phyloP scores from a whole-genome alignment of 495 filamentous ascomycete genomes.

The Daldinia childiae region DNA sequence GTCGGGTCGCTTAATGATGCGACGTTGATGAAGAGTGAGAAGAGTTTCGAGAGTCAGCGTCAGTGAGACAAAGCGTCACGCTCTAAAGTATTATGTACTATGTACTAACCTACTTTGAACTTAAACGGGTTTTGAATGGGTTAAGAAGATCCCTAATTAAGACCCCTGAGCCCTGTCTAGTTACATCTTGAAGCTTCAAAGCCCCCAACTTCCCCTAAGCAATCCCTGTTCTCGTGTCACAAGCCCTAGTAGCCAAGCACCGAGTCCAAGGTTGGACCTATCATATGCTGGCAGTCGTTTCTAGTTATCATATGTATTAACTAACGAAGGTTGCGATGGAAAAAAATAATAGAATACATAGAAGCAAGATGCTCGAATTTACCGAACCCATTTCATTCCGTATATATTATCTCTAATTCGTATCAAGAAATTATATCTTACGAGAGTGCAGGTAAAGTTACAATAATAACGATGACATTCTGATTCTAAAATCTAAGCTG shows the following conservation, averaged over 20 bases:
- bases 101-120: not conserved
- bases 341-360: not conserved
- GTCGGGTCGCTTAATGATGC: constrained; percentile 45
- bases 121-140: constrained; percentile 4
- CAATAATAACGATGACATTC: too few relatives aligned
- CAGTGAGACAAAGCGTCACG: constrained; percentile 23
- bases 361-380: not conserved
- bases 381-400: not conserved
- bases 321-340: too few relatives aligned
- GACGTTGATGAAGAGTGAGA: constrained; percentile 37
- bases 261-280: not conserved
- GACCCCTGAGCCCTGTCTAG: constrained; percentile 22
- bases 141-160: constrained; percentile 29
- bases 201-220: constrained; percentile 8
- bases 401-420: not conserved
- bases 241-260: constrained; percentile 27
- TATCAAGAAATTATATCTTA: too few relatives aligned
- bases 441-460: too few relatives aligned
- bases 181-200: constrained; percentile 28
- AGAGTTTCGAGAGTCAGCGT: constrained; percentile 41
- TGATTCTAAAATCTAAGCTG: too few relatives aligned
- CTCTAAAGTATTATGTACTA: constrained; percentile 4
- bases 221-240: constrained; percentile 16
- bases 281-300: not conserved
- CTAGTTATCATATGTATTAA: too few relatives aligned